Base-by-base conservation (phyloP, 768 basidiomycete species). In the Suillus subaureus region DNA sequence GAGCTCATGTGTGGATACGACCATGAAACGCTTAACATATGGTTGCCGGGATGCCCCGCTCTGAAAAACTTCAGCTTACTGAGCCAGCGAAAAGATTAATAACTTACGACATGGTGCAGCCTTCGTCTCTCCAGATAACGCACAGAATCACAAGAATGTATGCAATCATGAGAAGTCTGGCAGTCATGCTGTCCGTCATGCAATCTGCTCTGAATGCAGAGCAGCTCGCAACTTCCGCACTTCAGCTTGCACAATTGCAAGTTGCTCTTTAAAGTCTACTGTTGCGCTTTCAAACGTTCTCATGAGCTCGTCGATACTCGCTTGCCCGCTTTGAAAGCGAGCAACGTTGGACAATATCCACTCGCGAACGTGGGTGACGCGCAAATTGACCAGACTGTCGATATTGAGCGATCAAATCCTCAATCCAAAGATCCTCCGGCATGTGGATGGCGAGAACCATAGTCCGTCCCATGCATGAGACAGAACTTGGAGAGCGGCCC, bases 41-140 rank as follows among this genome's bases (percentile, higher is more conserved):
- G 87, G 11, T 75, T 78, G 15, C 85, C 86, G n/a, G 80, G 72
- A 66, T 89, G 87, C 0, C 88, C 88, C 33, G 86, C 87, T n/a
- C 87, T 88, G 21, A 4, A 33, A 26, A 35, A 65, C 4, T 23
- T 64, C 57, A 16, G 57, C 28, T 42, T 4, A n/a, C 6, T 5
- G 47, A 23, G 45, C 3, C 55, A 64, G 33, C 2, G 6, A n/a
- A 23, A 26, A 31, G 15, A 28, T 9, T 33, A 16, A 11, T 23
- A 9, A 78, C 85, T 60, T 69, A 87, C 87, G 76, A 78, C 68
- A 83, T 78, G 13, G 82, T 79, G 71, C 87, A 89, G 67, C 28
- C 61, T 74, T 77, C 8, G 72, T 71, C 35, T 71, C 72, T 8
- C 61, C 70, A 12, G 68, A 65, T 62, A 78, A 77, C 9, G 82